These are phyloP conservation scores for Arthrinium puccinioides DNA, from an alignment of 2,329 filamentous ascomycete species.

Conservation along the genomic window DNA sequence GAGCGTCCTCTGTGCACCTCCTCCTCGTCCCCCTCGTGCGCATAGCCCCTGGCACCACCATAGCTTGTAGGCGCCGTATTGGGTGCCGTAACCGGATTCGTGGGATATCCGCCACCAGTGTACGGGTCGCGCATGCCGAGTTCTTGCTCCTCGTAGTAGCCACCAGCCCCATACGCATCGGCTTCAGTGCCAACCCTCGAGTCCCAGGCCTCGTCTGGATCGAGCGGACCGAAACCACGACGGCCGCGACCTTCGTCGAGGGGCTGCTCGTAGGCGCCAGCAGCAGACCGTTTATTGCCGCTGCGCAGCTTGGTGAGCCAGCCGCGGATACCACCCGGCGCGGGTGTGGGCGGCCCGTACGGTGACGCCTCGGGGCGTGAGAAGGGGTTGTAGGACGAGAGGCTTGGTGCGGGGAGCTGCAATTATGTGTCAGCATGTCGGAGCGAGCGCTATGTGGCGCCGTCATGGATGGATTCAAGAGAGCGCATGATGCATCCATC, in stretches of 20 bases:
- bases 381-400: slow-evolving; percentile 68
- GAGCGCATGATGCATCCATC: background rate
- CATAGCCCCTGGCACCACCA: slow-evolving; percentile 16
- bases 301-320: slow-evolving; percentile 65
- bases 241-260: slow-evolving; percentile 34
- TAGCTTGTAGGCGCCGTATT: slow-evolving; percentile 19
- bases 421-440: background rate
- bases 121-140: slow-evolving; percentile 39
- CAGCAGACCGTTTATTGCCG: slow-evolving; percentile 56
- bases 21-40: slow-evolving; percentile 18
- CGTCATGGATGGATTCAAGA: background rate
- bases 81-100: slow-evolving; percentile 37
- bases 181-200: slow-evolving; percentile 68
- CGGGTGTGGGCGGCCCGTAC: slow-evolving; percentile 44
- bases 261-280: slow-evolving; percentile 63
- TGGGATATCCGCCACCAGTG: slow-evolving; percentile 34
- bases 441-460: background rate
- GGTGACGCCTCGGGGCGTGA: slow-evolving; percentile 34
- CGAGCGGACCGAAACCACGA: slow-evolving; percentile 59
- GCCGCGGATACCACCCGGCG: slow-evolving; percentile 57
- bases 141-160: slow-evolving; percentile 73
- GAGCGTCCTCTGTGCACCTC: slow-evolving; percentile 36
- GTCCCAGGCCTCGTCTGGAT: slow-evolving; percentile 85
- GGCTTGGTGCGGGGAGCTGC: slow-evolving; percentile 61
- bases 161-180: slow-evolving; percentile 50